Conservation (phyloP, 1,284 basidiomycete species). For the Athelia psychrophila region DNA sequence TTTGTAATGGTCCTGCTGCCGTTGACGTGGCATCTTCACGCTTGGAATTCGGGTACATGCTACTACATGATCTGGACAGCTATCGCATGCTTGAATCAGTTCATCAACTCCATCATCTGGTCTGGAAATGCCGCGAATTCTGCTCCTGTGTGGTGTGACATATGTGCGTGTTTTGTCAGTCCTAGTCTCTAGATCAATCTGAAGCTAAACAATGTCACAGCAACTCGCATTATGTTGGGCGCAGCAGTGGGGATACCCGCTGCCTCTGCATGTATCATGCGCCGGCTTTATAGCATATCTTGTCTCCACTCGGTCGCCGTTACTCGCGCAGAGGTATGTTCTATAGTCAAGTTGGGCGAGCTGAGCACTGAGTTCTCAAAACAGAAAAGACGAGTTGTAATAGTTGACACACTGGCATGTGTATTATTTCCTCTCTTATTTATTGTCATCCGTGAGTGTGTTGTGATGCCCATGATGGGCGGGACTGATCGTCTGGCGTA, state of each 20-base stretch:
- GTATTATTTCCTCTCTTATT: slow-evolving; percentile 21
- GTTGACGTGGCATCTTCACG: slow-evolving; percentile 39
- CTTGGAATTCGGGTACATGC: slow-evolving; percentile 44
- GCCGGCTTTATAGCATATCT: slow-evolving; percentile 18
- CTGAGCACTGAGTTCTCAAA: background rate
- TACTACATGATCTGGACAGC: slow-evolving; percentile 39
- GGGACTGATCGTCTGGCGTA: slow-evolving; percentile 1
- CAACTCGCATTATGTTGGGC: slow-evolving; percentile 18
- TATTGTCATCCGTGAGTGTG: slow-evolving; percentile 21
- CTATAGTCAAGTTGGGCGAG: background rate
- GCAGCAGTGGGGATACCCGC: slow-evolving; percentile 22
- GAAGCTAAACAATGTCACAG: slow-evolving; percentile 4
- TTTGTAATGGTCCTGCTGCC: slow-evolving; percentile 37
- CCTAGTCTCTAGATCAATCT: background rate
- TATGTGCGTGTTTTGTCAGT: slow-evolving; percentile 38
- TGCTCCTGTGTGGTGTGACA: slow-evolving; percentile 49
- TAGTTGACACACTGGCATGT: slow-evolving; percentile 24
- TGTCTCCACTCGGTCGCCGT: slow-evolving; percentile 8
- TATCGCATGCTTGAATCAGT: slow-evolving; percentile 30
- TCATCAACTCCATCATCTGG: slow-evolving; percentile 45
- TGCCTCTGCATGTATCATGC: slow-evolving; percentile 25
- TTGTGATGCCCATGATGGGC: background rate
- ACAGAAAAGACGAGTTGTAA: slow-evolving; percentile 13
- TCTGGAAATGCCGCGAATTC: slow-evolving; percentile 28
- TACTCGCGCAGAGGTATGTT: background rate